Evolutionary conservation across 768 basidiomycete genomes (phyloP).

Genomic region (Piloderma croceum): DNA sequence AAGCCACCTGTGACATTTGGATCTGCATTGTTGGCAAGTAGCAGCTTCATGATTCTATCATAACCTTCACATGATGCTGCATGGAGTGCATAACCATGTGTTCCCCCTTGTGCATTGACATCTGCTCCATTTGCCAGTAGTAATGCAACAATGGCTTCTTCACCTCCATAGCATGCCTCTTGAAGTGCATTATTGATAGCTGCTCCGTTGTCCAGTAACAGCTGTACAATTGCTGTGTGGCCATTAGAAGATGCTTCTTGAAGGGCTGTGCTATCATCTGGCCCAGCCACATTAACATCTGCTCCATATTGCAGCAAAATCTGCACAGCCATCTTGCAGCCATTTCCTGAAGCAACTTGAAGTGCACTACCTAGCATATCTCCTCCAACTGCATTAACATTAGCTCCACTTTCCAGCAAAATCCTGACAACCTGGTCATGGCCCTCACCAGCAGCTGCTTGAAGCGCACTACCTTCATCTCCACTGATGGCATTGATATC

Average conservation of each 20-base stretch:
- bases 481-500: too few relatives aligned
- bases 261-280: constrained; percentile 2
- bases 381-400: constrained; percentile 1
- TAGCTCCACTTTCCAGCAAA: constrained; percentile 1
- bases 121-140: constrained; percentile 1
- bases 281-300: constrained; percentile 6
- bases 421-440: neutral
- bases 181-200: too few relatives aligned
- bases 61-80: neutral
- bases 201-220: too few relatives aligned
- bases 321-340: neutral
- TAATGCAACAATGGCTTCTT: neutral
- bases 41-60: neutral
- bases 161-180: too few relatives aligned
- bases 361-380: neutral
- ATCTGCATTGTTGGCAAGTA: neutral
- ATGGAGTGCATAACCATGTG: too few relatives aligned
- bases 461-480: too few relatives aligned
- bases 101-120: too few relatives aligned
- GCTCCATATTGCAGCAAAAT: constrained; percentile 1
- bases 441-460: neutral
- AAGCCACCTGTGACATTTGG: neutral
- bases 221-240: neutral
- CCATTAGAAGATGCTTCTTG: neutral
- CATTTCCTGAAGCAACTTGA: neutral